Conservation (phyloP, 2,329 filamentous ascomycete genomes). For the Calonectria honghensis region DNA sequence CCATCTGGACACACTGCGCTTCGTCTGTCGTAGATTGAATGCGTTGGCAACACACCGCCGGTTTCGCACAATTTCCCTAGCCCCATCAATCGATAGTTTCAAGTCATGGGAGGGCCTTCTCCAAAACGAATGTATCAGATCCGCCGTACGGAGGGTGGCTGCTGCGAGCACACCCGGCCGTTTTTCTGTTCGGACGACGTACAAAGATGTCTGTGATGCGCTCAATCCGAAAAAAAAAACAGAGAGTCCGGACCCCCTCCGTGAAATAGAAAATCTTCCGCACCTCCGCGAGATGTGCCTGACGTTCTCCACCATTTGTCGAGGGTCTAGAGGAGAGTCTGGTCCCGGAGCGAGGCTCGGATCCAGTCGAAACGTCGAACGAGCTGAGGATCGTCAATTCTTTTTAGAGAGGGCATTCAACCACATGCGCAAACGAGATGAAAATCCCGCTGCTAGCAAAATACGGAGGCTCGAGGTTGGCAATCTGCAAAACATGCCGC, state of each 20-base stretch:
- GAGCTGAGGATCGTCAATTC: neutral
- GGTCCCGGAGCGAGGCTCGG: neutral
- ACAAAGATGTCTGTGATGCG: neutral
- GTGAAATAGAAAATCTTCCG: neutral
- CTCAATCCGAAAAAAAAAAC: neutral
- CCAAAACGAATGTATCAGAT: neutral
- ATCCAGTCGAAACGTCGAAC: too few relatives aligned
- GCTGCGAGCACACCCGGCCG: neutral
- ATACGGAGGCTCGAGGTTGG: neutral
- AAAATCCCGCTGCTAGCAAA: neutral
- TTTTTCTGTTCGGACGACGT: neutral
- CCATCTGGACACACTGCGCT: neutral
- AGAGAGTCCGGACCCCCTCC: neutral
- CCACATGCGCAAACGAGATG: neutral
- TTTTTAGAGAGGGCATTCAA: neutral
- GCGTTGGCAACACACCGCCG: neutral
- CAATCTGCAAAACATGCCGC: neutral
- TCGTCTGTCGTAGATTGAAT: slow-evolving; percentile 4
- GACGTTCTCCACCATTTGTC: neutral
- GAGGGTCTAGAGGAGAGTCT: neutral
- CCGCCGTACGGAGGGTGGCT: neutral
- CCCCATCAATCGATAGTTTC: neutral
- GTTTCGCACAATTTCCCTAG: neutral
- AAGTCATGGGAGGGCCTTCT: neutral
- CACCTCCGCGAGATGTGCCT: neutral